These are phyloP conservation scores for Exophiala aquamarina DNA, from an alignment of 2,329 filamentous ascomycete species.

Conservation along the genomic window DNA sequence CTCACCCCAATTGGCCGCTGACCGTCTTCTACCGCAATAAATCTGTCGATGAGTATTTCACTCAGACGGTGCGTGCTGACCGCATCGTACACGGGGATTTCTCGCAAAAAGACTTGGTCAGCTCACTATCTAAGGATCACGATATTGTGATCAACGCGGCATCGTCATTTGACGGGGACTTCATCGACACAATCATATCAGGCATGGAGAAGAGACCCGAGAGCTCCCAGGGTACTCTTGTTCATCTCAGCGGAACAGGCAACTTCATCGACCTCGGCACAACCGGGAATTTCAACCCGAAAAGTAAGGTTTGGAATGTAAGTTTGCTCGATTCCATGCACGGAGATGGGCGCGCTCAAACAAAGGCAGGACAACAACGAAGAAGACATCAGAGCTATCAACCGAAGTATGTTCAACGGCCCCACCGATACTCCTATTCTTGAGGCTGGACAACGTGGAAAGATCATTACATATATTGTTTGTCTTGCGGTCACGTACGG, in stretches of 20 bases:
- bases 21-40: too few species aligned
- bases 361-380: constrained; percentile 17
- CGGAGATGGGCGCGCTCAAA: too few species aligned
- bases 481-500: constrained; percentile 17
- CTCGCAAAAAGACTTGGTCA: constrained; percentile 13
- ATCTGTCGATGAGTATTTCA: too few species aligned
- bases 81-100: constrained; percentile 17
- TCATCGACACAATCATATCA: constrained; percentile 12
- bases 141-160: constrained; percentile 20
- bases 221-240: constrained; percentile 13
- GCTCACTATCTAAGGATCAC: constrained; percentile 17
- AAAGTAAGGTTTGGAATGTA: constrained; percentile 22
- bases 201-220: constrained; percentile 17
- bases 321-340: background rate
- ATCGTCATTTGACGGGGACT: constrained; percentile 14
- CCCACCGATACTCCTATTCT: constrained; percentile 13
- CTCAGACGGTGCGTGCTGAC: too few species aligned
- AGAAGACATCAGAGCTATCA: constrained; percentile 17
- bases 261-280: constrained; percentile 20
- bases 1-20: too few species aligned
- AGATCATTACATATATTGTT: constrained; percentile 18
- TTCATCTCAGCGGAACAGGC: constrained; percentile 16
- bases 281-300: constrained; percentile 15
- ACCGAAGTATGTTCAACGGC: constrained; percentile 17
- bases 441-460: constrained; percentile 14